phyloP scores from a whole-genome alignment of 2,329 filamentous ascomycete species.

The Calonectria naviculata region DNA sequence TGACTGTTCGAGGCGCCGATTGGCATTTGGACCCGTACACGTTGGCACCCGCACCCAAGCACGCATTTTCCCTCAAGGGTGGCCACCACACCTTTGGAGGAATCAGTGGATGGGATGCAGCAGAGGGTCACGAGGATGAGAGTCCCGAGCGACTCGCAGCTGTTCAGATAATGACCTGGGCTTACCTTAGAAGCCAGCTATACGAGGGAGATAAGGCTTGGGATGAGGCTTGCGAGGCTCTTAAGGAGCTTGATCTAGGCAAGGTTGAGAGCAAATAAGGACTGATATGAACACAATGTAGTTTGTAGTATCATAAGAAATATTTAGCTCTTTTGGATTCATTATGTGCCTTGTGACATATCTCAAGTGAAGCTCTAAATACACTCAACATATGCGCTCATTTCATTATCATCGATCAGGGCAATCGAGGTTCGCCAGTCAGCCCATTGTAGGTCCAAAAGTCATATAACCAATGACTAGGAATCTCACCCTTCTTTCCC shows the following conservation, averaged over 20 bases:
- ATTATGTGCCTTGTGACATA: too few relatives aligned
- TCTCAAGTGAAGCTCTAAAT: neutral
- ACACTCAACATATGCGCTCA: neutral
- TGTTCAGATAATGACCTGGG: conserved; percentile 38
- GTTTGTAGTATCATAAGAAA: neutral
- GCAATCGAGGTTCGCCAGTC: neutral
- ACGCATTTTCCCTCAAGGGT: conserved; percentile 29
- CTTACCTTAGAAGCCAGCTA: conserved; percentile 37
- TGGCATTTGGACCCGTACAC: conserved; percentile 40
- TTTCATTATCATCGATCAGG: too few relatives aligned
- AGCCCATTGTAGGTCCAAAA: neutral
- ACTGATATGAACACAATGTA: too few relatives aligned
- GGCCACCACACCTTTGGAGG: conserved; percentile 42
- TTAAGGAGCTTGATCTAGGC: conserved; percentile 29
- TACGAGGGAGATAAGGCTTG: conserved; percentile 32
- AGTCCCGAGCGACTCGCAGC: conserved; percentile 33
- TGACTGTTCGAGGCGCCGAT: conserved; percentile 33
- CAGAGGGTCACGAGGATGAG: conserved; percentile 37
- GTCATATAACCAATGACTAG: neutral
- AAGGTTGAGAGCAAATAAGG: conserved; percentile 25
- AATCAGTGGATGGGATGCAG: conserved; percentile 39
- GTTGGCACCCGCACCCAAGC: conserved; percentile 29
- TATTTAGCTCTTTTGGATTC: neutral
- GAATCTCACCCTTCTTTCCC: neutral
- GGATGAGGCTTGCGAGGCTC: conserved; percentile 28